A percentile compares a stretch with the other conserved stretches of the same genome.
Evolutionary conservation across 148 eudicot species (phyloP).

Genomic region (Silene latifolia): DNA sequence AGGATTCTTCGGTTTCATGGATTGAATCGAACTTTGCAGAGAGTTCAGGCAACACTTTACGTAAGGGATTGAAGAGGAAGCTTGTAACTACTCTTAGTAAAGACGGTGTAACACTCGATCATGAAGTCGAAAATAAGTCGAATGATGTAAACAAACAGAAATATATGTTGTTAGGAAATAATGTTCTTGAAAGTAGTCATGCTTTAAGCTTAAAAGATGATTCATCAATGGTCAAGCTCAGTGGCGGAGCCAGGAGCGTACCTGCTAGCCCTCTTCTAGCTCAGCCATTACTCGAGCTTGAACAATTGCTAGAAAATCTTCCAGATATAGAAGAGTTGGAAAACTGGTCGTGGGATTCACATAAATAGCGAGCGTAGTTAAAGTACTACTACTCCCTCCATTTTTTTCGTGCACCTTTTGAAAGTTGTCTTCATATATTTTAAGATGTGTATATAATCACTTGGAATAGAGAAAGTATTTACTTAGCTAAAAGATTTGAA

Average conservation of each 20-base stretch:
- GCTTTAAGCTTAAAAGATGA: too few species aligned
- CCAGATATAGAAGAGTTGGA: conserved; percentile 16
- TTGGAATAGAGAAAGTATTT: too few species aligned
- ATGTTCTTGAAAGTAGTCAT: neutral
- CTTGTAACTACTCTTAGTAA: neutral
- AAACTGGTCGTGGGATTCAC: conserved; percentile 11
- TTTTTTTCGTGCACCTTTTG: too few species aligned
- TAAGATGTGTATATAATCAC: too few species aligned
- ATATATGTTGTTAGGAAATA: neutral
- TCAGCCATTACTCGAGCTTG: neutral
- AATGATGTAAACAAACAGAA: neutral
- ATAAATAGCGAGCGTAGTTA: neutral
- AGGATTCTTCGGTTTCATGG: too few species aligned
- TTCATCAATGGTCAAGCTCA: too few species aligned
- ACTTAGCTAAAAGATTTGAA: neutral
- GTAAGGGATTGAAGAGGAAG: neutral
- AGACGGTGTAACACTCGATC: neutral
- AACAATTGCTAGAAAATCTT: too few species aligned
- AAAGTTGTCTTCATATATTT: too few species aligned
- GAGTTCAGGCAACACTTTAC: neutral
- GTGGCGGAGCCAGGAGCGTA: too few species aligned
- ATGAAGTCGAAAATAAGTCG: neutral
- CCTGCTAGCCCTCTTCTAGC: too few species aligned
- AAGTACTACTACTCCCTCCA: neutral
- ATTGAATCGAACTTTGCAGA: too few species aligned